phyloP scores from a whole-genome alignment of 2,329 filamentous ascomycete genomes.

The Colletotrichum paranaense region DNA sequence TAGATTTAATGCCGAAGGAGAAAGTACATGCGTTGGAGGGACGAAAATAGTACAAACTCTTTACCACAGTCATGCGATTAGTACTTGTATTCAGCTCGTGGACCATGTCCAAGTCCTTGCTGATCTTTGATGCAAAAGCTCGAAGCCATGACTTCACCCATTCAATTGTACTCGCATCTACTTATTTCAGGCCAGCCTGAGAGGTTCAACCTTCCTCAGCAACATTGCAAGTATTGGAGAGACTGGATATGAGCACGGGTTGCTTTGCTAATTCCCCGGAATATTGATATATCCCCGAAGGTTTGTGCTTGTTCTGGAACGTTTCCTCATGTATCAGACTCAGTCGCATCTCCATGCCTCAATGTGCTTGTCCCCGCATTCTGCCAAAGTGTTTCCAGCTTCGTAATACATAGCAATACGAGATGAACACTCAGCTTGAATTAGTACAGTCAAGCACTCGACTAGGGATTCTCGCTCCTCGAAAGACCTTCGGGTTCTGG shows the following conservation, averaged over 20 bases:
- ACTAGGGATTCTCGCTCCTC: neutral
- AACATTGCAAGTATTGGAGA: neutral
- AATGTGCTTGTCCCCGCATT: neutral
- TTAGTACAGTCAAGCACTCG: neutral
- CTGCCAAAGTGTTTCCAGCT: neutral
- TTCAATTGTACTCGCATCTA: too few species aligned
- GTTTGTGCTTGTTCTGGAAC: neutral
- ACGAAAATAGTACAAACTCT: too few species aligned
- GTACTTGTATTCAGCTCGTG: too few species aligned
- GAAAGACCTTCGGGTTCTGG: neutral
- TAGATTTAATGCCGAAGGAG: neutral
- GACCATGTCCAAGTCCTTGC: too few species aligned
- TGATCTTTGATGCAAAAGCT: neutral
- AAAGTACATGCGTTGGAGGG: neutral
- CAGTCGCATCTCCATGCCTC: neutral
- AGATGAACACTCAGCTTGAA: neutral
- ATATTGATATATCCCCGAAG: neutral
- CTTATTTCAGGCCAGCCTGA: too few species aligned
- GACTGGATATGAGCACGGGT: too few species aligned
- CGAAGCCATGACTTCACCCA: neutral
- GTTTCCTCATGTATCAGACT: neutral
- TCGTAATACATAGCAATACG: too few species aligned
- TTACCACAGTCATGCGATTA: too few species aligned
- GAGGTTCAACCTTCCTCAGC: neutral
- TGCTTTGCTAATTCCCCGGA: too few species aligned